Base-by-base conservation (phyloP, 1,284 basidiomycete species). In the Omphalotus olearius region DNA sequence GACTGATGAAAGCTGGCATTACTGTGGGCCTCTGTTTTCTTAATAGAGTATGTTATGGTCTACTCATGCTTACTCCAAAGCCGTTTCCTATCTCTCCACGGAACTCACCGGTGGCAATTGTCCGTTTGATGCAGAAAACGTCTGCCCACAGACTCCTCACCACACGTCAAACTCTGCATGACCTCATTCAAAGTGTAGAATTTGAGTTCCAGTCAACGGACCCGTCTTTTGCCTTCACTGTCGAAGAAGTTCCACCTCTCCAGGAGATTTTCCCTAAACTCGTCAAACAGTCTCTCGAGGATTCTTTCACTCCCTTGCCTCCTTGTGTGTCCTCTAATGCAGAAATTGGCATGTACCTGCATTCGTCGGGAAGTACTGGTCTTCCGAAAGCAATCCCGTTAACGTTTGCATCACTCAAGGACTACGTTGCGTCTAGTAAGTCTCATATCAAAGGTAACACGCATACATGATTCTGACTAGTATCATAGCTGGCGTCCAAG, bases 11-110 rank as follows among this genome's bases (percentile, higher is more conserved):
- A 17, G 63, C 68, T 4, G 66, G 67, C 16, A 50, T 61, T 9
- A 51, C 66, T 7, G 69, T 71, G 45, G 5, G 69, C n/a, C 60
- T 17, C 26, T n/a, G 43, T n/a, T 17, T 25, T 33, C 23, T 40
- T 14, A 30, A 16, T 14, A n/a, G 26, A 23, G 42, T 35, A 14
- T 3, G 2, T n/a, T 6, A 13, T 16, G 3, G 23, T 20, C 23
- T 37, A 26, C n/a, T 47, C 33, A 17, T 4, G 26, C 30, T 5
- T 26, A 23, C 41, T 6, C 26, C 16, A 13, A 37, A 66, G 64
- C 65, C 63, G 1, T 66, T 65, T 50, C 66, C 62, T 0, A 68
- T 74, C 50, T 72, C 73, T 0, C 50, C 50, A 3, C 36, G 50
- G 13, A 52, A 46, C 26, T 52, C 50, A 6, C 11, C 50, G 1